Base-by-base conservation (phyloP, 2,329 filamentous ascomycete species). In the Tolypocladium tropicale region DNA sequence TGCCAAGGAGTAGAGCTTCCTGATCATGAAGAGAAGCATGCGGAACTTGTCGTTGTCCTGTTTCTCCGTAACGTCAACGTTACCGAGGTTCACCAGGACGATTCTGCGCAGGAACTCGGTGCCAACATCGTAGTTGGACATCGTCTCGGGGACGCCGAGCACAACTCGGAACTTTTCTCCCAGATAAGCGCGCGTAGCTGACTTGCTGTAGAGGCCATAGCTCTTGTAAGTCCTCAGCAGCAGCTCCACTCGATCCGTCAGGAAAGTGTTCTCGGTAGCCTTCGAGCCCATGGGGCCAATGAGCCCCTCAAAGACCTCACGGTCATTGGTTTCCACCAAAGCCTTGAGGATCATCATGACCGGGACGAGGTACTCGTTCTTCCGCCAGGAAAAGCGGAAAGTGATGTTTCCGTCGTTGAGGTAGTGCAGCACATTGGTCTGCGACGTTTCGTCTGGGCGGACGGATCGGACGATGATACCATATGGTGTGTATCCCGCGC, bases 301-400 rank as follows among this genome's bases (percentile, higher is more conserved):
- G 53, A 99, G 75, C n/a, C 88, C 89, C 72, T 97, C 92, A 58
- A 95, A 97, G 49, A 99, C 94, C 68, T 96, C 92, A 56, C 90
- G 84, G 68, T 99, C 94, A 68, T 96, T 99, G 18, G 94, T 99
- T 71, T 99, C 93, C 2, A 94, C 82, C 53, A 99, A 77, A 1
- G 94, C 93, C 76, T 97, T 99, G 61, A 99, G 75, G 36, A 99
- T 85, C 93, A 99, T 97, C 81, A 96, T 86, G 59, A 91, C 89
- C 1, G 94, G 94, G 2, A 99, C 82, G n/a, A 99, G 82, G 67
- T 90, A 99, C 72, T 99, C 94, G 63, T 91, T 90, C 74, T 99
- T 99, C 63, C 92, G 82, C 93, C 93, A 99, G 7, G 93, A 96
- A 73, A 99, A 99, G 56, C 94, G 83, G 74, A 99, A 96, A 0